phyloP scores from a whole-genome alignment of 78 protist species.

The Chrysochromulina tobinii region DNA sequence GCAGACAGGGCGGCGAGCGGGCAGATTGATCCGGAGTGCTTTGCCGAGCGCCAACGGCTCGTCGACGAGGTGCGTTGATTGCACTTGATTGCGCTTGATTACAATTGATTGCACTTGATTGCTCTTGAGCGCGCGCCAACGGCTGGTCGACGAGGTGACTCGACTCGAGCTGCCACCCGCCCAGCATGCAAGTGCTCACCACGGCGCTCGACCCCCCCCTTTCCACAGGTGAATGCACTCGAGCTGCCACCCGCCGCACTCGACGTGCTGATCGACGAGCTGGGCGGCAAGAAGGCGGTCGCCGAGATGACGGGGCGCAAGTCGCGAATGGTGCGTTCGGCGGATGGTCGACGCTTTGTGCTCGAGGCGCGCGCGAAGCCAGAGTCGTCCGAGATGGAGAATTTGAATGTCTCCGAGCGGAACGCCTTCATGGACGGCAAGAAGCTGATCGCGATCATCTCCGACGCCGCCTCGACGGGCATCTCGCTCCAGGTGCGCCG shows the following conservation, averaged over 20 bases:
- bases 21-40: too few species aligned
- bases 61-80: too few species aligned
- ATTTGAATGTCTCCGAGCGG: background rate
- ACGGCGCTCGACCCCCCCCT: too few species aligned
- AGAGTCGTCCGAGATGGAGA: background rate
- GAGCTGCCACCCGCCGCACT: background rate
- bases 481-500: background rate
- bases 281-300: background rate
- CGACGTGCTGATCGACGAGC: background rate
- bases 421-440: background rate
- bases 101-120: too few species aligned
- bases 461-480: constrained; percentile 11
- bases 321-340: background rate
- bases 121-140: background rate
- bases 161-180: background rate
- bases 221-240: background rate
- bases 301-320: constrained; percentile 29
- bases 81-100: too few species aligned
- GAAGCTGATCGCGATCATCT: background rate
- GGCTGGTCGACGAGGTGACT: background rate
- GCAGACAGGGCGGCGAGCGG: too few species aligned
- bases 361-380: background rate
- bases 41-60: too few species aligned
- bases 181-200: too few species aligned
- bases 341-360: background rate